phyloP scores from a whole-genome alignment of 1,139 yeast species.

The Suhomyces coccinellae region DNA sequence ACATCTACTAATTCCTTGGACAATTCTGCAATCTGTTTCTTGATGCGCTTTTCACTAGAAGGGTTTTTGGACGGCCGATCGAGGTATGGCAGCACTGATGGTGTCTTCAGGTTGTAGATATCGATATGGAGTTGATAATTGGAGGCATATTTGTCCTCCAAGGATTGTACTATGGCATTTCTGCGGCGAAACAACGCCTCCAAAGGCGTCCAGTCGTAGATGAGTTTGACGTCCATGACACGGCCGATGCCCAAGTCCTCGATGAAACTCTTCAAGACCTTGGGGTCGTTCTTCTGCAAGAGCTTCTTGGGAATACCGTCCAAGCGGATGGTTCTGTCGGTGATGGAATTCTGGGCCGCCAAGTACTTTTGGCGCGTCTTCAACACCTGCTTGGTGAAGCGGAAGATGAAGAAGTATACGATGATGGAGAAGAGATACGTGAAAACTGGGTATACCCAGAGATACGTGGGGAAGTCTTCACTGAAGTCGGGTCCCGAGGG shows the following conservation, averaged over 20 bases:
- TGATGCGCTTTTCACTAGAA: constrained; percentile 7
- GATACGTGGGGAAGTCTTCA: constrained; percentile 21
- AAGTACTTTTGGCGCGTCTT: constrained; percentile 43
- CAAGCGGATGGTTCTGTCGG: constrained; percentile 47
- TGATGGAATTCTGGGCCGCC: constrained; percentile 45
- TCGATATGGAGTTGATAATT: constrained; percentile 48
- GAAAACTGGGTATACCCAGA: constrained; percentile 45
- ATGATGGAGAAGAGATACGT: constrained; percentile 44
- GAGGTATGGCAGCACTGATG: constrained; percentile 25
- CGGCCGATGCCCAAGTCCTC: constrained; percentile 64
- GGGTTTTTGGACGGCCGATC: constrained; percentile 1
- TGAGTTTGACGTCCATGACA: constrained; percentile 54
- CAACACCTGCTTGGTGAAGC: constrained; percentile 39
- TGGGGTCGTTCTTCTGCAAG: constrained; percentile 40
- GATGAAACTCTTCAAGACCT: constrained; percentile 49
- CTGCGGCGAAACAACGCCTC: constrained; percentile 44
- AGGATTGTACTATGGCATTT: constrained; percentile 27
- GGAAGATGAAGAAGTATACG: constrained; percentile 34
- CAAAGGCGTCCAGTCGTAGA: constrained; percentile 56
- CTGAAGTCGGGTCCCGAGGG: constrained; percentile 13
- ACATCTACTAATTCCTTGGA: constrained; percentile 26
- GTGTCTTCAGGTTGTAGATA: constrained; percentile 33
- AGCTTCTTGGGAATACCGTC: constrained; percentile 51
- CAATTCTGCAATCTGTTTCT: constrained; percentile 19
- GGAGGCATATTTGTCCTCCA: constrained; percentile 50